Conservation (phyloP, 352 stramenopile genomes). For the Phytophthora litchii region DNA sequence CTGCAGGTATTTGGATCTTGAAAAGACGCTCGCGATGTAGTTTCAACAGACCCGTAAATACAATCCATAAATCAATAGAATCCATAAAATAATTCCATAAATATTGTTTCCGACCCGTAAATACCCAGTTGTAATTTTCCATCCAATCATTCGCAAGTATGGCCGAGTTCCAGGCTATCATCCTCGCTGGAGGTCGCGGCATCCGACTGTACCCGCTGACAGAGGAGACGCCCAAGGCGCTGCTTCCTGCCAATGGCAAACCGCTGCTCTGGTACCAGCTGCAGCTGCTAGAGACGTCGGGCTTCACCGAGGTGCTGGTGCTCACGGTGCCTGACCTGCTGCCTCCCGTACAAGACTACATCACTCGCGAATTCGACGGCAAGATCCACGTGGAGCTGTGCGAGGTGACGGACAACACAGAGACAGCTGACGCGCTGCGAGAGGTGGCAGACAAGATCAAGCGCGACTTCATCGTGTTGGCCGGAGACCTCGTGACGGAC, state of each 20-base stretch:
- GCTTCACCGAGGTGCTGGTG: slow-evolving; percentile 80
- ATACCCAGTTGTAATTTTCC: slow-evolving; percentile 13
- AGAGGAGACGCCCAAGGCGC: slow-evolving; percentile 76
- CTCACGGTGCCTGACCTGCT: slow-evolving; percentile 67
- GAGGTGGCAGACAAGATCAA: slow-evolving; percentile 80
- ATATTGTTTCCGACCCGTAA: no score
- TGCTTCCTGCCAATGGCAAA: slow-evolving; percentile 66
- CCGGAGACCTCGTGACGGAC: slow-evolving; percentile 81
- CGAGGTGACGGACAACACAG: slow-evolving; percentile 72
- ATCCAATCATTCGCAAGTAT: slow-evolving; percentile 31
- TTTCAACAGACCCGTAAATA: no score
- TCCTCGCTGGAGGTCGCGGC: slow-evolving; percentile 77
- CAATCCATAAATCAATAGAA: no score
- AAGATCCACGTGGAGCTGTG: slow-evolving; percentile 82
- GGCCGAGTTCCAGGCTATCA: slow-evolving; percentile 87
- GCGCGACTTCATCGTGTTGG: slow-evolving; percentile 83
- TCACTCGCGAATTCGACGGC: slow-evolving; percentile 78
- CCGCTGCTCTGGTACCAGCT: slow-evolving; percentile 86
- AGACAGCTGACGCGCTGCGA: slow-evolving; percentile 77
- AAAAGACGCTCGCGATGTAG: no score
- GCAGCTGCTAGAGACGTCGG: slow-evolving; percentile 76
- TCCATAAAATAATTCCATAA: no score
- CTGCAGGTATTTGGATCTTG: no score
- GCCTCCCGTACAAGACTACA: slow-evolving; percentile 75
- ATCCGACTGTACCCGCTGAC: slow-evolving; percentile 83